Conservation (phyloP, 1,284 basidiomycete species). For the Ceratobasidium sp. region DNA sequence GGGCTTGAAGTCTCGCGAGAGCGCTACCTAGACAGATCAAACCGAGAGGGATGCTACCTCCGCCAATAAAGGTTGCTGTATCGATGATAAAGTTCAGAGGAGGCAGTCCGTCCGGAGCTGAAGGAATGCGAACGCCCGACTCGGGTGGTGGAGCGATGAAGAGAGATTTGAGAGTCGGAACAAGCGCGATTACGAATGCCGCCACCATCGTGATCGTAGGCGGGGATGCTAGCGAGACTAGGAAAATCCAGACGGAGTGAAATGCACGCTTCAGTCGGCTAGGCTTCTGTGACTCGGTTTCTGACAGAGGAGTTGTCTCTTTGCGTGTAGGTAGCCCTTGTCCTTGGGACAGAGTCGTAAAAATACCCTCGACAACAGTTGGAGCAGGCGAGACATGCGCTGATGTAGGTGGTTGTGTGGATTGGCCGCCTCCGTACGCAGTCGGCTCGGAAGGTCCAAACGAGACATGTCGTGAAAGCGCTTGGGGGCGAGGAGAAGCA, state of each 20-base stretch:
- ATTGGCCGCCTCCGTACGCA: conserved; percentile 52
- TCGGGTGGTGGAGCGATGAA: conserved; percentile 69
- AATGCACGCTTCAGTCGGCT: conserved; percentile 14
- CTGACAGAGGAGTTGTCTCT: conserved; percentile 40
- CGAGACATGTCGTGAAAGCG: conserved; percentile 1
- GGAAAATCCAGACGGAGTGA: conserved; percentile 54
- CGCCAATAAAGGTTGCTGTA: conserved; percentile 77
- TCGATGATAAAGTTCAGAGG: conserved; percentile 78
- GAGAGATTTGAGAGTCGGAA: conserved; percentile 78
- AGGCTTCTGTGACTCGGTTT: conserved; percentile 31
- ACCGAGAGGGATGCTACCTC: conserved; percentile 78
- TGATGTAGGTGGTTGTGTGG: conserved; percentile 53
- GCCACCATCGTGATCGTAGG: conserved; percentile 74
- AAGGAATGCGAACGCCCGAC: conserved; percentile 62
- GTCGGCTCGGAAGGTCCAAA: conserved; percentile 40
- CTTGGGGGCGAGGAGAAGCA: conserved; percentile 9
- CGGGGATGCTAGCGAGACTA: conserved; percentile 67
- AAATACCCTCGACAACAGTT: conserved; percentile 53
- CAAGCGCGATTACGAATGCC: conserved; percentile 74
- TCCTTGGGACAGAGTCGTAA: conserved; percentile 29
- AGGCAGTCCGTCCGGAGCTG: conserved; percentile 81
- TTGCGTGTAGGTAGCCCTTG: conserved; percentile 13
- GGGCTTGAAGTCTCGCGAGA: conserved; percentile 75
- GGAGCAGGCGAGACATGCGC: conserved; percentile 51
- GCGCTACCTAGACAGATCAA: conserved; percentile 81